Evolutionary conservation across 192 early-diverging fungal genomes (phyloP).

Genomic region (Diversispora epigaea): DNA sequence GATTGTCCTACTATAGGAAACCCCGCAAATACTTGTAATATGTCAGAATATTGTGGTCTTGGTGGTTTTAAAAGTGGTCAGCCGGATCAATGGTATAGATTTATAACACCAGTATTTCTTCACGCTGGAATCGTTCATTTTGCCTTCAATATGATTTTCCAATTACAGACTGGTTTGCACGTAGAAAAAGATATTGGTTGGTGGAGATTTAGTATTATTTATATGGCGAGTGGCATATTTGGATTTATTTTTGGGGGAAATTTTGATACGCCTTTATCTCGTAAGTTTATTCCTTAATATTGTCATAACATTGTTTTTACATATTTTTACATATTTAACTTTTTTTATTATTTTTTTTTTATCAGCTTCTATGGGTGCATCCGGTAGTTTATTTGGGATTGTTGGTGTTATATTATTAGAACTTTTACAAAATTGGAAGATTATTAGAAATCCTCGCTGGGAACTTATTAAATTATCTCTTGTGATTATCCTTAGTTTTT

Average conservation of each 20-base stretch:
- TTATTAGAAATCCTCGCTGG: slow-evolving; percentile 60
- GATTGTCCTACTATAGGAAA: slow-evolving; percentile 39
- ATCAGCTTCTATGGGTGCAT: slow-evolving; percentile 59
- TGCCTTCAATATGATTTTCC: slow-evolving; percentile 71
- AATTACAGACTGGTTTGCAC: slow-evolving; percentile 66
- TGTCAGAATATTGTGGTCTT: slow-evolving; percentile 64
- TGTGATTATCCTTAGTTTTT: slow-evolving; percentile 64
- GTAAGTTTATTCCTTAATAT: slow-evolving; percentile 40
- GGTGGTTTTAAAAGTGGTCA: slow-evolving; percentile 48
- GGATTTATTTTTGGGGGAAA: slow-evolving; percentile 82
- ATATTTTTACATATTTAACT: not conserved
- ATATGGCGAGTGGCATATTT: slow-evolving; percentile 69
- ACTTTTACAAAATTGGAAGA: slow-evolving; percentile 73
- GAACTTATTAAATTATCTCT: slow-evolving; percentile 68
- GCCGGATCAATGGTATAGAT: slow-evolving; percentile 79
- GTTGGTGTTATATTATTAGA: slow-evolving; percentile 78
- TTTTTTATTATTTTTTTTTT: slow-evolving; percentile 3
- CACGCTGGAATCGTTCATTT: slow-evolving; percentile 82
- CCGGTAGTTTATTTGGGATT: slow-evolving; percentile 66
- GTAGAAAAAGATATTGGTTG: slow-evolving; percentile 78
- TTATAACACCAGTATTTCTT: slow-evolving; percentile 79
- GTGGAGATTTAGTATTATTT: slow-evolving; percentile 69
- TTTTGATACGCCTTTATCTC: slow-evolving; percentile 49
- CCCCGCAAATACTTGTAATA: slow-evolving; percentile 51
- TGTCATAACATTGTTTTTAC: not conserved